Percentiles rank a stretch among this genome's conserved stretches.
phyloP scores from a whole-genome alignment of 2,329 filamentous ascomycete species.

The Phialophora verrucosa region DNA sequence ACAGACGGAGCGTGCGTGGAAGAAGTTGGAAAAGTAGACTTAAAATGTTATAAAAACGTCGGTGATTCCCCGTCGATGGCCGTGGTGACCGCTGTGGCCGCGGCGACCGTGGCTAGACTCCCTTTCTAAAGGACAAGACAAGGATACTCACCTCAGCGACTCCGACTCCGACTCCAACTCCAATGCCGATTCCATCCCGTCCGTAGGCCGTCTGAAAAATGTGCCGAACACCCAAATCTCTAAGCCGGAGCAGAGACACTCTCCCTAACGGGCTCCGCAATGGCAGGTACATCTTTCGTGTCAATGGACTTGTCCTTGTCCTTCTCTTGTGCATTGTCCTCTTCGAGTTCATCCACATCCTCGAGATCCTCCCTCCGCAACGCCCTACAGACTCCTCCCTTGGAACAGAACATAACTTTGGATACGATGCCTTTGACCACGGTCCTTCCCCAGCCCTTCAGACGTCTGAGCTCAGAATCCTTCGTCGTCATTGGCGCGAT shows the following conservation, averaged over 20 bases:
- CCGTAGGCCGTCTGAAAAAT: neutral
- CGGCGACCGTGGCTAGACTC: neutral
- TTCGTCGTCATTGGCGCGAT: constrained; percentile 48
- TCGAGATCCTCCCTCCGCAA: constrained; percentile 37
- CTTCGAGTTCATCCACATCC: constrained; percentile 32
- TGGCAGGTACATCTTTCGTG: neutral
- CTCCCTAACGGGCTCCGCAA: neutral
- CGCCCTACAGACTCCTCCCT: constrained; percentile 32
- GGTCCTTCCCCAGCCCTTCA: constrained; percentile 38
- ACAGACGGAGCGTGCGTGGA: neutral
- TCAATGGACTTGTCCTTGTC: neutral
- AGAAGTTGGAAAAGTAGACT: neutral
- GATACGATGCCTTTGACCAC: constrained; percentile 33
- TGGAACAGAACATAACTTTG: constrained; percentile 38
- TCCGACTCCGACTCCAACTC: neutral
- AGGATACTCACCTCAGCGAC: neutral
- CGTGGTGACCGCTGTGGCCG: neutral
- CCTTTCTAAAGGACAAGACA: neutral
- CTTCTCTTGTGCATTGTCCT: constrained; percentile 19
- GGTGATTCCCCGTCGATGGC: neutral
- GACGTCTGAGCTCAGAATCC: constrained; percentile 29
- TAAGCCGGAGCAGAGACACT: constrained; percentile 8
- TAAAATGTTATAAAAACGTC: neutral
- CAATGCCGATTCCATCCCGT: neutral
- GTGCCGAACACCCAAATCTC: neutral